Evolutionary conservation across 1,139 yeast genomes (phyloP).

Genomic region (Diutina siamensis): DNA sequence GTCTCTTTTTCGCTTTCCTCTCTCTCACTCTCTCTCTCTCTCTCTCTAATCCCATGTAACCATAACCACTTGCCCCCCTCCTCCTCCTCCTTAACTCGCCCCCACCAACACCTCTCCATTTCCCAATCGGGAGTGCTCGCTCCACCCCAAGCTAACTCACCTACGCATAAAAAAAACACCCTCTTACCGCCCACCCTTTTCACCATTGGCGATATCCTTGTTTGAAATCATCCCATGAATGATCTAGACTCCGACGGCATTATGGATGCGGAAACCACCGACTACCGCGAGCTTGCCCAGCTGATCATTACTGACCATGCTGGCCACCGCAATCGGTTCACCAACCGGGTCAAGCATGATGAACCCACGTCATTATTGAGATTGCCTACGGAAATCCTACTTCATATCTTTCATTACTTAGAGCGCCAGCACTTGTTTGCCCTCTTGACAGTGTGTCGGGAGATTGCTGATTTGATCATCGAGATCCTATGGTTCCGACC

Average conservation of each 20-base stretch:
- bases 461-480: constrained; percentile 71
- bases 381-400: constrained; percentile 74
- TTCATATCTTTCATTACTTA: constrained; percentile 57
- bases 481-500: constrained; percentile 90
- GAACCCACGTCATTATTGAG: constrained; percentile 37
- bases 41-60: too few relatives aligned
- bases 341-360: constrained; percentile 9
- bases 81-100: too few relatives aligned
- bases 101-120: too few relatives aligned
- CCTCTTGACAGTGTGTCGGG: constrained; percentile 64
- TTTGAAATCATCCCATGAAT: not conserved
- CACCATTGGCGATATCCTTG: not conserved
- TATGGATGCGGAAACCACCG: constrained; percentile 25
- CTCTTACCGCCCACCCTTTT: not conserved
- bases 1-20: too few relatives aligned
- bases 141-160: too few relatives aligned
- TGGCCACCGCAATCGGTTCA: constrained; percentile 19
- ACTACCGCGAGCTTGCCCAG: constrained; percentile 25
- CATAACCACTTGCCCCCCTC: too few relatives aligned
- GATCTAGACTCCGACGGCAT: constrained; percentile 8
- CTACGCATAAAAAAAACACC: not conserved
- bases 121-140: not conserved
- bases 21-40: too few relatives aligned
- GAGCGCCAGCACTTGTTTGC: constrained; percentile 58
- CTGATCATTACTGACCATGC: constrained; percentile 17